phyloP scores from a whole-genome alignment of 2,329 filamentous ascomycete genomes.

The Apiospora sp. region DNA sequence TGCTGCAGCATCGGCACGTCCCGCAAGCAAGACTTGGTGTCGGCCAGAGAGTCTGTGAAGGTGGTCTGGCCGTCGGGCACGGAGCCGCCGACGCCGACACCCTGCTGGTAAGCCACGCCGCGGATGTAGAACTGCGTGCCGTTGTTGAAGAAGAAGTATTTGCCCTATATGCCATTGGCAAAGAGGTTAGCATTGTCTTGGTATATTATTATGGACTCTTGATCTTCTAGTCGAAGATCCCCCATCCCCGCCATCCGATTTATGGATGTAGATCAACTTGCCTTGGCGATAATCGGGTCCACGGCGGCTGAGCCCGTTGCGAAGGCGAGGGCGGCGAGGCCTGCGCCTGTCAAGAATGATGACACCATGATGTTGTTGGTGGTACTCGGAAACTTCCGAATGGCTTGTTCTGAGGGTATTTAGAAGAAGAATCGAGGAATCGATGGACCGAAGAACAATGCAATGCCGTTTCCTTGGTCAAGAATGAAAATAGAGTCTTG shows the following conservation, averaged over 20 bases:
- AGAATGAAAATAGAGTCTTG: not conserved
- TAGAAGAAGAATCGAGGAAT: not conserved
- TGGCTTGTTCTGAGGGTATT: not conserved
- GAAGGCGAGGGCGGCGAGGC: constrained; percentile 21
- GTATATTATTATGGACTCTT: not conserved
- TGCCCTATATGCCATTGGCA: constrained; percentile 24
- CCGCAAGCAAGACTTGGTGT: constrained; percentile 66
- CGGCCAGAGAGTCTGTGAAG: constrained; percentile 74
- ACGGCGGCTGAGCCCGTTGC: constrained; percentile 23
- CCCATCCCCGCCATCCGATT: not conserved
- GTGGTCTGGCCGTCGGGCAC: constrained; percentile 43
- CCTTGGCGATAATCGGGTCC: constrained; percentile 33
- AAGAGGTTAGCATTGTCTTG: not conserved
- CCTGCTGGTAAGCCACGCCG: constrained; percentile 78
- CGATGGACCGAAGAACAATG: not conserved
- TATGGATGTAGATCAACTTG: constrained; percentile 12
- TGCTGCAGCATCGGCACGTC: constrained; percentile 72
- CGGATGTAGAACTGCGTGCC: constrained; percentile 61
- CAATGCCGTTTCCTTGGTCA: not conserved
- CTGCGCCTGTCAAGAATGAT: not conserved
- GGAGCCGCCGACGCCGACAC: constrained; percentile 52
- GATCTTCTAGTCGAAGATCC: not conserved
- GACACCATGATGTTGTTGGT: constrained; percentile 13
- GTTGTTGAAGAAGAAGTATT: constrained; percentile 71
- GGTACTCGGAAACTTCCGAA: not conserved